Evolutionary conservation across 2,329 filamentous ascomycete species (phyloP), one percentile per base, ranked within the genome.

Genomic region (Cladosporium sp.): DNA sequence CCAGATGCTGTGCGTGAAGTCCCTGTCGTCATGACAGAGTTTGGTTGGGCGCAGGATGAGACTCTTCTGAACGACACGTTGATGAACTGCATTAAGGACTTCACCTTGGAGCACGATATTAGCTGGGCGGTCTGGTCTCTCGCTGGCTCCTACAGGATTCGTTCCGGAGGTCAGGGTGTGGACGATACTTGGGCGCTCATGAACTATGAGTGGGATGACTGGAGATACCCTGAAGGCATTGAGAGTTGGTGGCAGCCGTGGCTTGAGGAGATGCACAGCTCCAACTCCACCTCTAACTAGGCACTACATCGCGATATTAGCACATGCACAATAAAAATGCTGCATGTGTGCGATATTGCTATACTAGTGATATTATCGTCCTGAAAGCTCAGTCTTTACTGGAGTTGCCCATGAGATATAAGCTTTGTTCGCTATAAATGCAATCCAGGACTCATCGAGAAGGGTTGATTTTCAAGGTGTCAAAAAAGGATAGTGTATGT

Each of bases 191-290:
- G 75, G 75, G 75, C 73, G 1, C 54, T 78, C 60, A 71, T 70
- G 34, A 77, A 69, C 51, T 68, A 66, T 12, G 68, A 76, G 47
- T 78, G 73, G 72, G 65, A 63, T 9, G 73, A 69, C 0, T 78
- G 75, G 75, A 70, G 69, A 24, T 73, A 70, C 41, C 65, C 68
- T 1, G 68, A 66, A 36, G 74, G 72, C 1, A 65, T 78, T 24
- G 72, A 78, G 54, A 60, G 68, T 44, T 74, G 72, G 57, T 78
- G 74, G 75, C 76, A 74, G 66, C 75, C 75, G 2, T 78, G 75
- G 75, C 68, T 76, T 2, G 56, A 61, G 57, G 64, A 56, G 8
- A 76, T 75, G 73, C 42, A 79, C 50, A 27, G 9, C 4, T 27
- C 22, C 22, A 9, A 27, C n/a, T n/a, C n/a, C n/a, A n/a, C n/a